Base-by-base conservation (phyloP, 495 filamentous ascomycete species). In the Podospora conica region DNA sequence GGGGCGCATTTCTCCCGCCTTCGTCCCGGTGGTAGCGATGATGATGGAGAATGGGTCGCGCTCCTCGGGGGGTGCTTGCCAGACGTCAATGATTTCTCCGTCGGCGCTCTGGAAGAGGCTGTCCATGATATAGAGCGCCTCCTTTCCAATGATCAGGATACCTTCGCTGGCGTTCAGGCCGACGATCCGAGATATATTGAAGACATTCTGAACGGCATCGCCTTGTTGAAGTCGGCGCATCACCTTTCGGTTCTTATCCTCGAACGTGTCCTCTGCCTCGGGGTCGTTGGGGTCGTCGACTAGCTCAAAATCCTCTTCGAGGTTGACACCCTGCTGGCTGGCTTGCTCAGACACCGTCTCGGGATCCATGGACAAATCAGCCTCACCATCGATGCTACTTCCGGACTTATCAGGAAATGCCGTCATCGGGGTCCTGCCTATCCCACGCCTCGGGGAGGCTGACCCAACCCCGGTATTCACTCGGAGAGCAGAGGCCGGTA, bases 181-280 rank as follows among this genome's bases (percentile, higher is more conserved):
- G 61, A 97, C 88, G 60, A 98, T 91, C 9, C 96, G 87, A 55
- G 95, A 97, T 64, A 97, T 87, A 72, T 98, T 98, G 81, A 91
- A 95, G 8, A 97, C 91, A 68, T 90, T 88, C 71, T 96, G 91
- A n/a, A 98, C 93, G 62, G 91, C 83, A 70, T 98, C 95, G 6
- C 91, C 91, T 31, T 91, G 90, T 66, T 97, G 90, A 12, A 98
- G 83, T 68, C 91, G 96, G 65, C 95, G 83, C 91, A 98, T 93
- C 58, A 98, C 95, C 77, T 96, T 97, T 18, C 95, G 82, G 71
- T 98, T 97, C 79, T 96, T 97, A 73, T 98, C 95, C 77, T 98
- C 95, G 70, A 91, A 96, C 11, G 87, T 88, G 63, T 96, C 94
- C 18, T 91, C 85, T 57, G 88, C 91, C 58, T 91, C 87, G n/a